Base-by-base conservation (phyloP, 1,139 yeast species). In the Yamadazyma pseudoaaseri region DNA sequence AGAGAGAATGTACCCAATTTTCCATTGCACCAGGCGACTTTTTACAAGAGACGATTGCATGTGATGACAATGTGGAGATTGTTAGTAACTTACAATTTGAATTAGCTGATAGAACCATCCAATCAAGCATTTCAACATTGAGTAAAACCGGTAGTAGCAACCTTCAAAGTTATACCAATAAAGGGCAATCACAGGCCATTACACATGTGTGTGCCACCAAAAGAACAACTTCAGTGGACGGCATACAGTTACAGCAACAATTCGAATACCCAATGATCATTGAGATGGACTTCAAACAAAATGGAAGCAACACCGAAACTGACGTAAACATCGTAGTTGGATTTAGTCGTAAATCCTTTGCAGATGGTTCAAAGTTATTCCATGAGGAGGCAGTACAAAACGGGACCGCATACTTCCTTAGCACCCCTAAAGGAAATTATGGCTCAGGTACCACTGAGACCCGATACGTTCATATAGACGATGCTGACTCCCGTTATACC, bases 351-450 rank as follows among this genome's bases (percentile, higher is more conserved):
- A n/a, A n/a, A n/a, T n/a, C 11, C 4, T n/a, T 35, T 9, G 22
- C 12, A n/a, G 35, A 31, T 18, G 3, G 17, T 25, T 4, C 11
- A 27, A 17, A 13, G 6, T 6, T 16, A 1, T 4, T 18, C 11
- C 13, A 23, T 14, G 29, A 32, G 2, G 36, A 38, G n/a, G 34
- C 50, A 12, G 35, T 33, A 4, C 72, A 67, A 43, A 56, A 60
- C 39, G 85, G 84, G 21, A 62, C 76, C 1, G 75, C 84, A 0
- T 43, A 44, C 5, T 78, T 60, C 43, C 56, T 65, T 2, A 36
- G 76, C 3, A 53, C 76, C 3, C 68, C 74, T 10, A 39, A 46
- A 7, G 81, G 82, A 1, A 78, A 78, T 45, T 62, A 65, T 45
- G 85, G 84, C 0, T 43, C 48, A 27, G 84, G 81, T 2, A 44